A percentile compares a stretch with the other conserved stretches of the same genome.
Conservation (phyloP, 2,329 filamentous ascomycete genomes). For the Penicillium sp. region DNA sequence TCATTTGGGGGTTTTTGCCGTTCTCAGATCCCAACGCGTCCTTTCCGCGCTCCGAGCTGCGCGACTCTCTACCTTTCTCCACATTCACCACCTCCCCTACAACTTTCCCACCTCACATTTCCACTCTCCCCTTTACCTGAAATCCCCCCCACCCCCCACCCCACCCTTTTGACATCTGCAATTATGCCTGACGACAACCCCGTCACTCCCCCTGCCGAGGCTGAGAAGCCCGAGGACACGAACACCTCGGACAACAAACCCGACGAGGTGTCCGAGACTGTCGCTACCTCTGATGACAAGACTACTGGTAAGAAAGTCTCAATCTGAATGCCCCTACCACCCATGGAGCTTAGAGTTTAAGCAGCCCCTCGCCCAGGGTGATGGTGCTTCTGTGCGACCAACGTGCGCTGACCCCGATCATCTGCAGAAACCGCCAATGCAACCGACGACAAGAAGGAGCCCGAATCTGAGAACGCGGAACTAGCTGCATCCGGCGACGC, state of each 20-base stretch:
- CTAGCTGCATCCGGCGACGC: conserved; percentile 21
- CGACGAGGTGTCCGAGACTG: conserved; percentile 28
- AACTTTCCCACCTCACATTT: conserved; percentile 18
- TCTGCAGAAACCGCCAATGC: conserved; percentile 16
- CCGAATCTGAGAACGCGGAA: conserved; percentile 29
- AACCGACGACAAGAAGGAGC: conserved; percentile 28
- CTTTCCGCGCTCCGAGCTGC: conserved; percentile 26
- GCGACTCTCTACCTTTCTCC: conserved; percentile 29
- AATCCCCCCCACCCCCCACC: conserved; percentile 7
- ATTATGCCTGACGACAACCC: conserved; percentile 41
- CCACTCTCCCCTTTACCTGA: conserved; percentile 10
- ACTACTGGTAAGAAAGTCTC: conserved; percentile 19
- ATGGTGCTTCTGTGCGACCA: conserved; percentile 17
- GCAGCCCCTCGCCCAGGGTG: background rate
- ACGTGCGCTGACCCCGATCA: conserved; percentile 14
- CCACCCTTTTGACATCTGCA: conserved; percentile 14
- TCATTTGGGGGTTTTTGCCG: conserved; percentile 18
- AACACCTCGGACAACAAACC: conserved; percentile 28
- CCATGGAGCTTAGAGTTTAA: background rate
- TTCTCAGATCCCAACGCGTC: conserved; percentile 24
- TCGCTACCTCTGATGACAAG: conserved; percentile 17
- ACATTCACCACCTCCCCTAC: conserved; percentile 23
- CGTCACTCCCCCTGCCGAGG: conserved; percentile 30
- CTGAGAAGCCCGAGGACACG: conserved; percentile 33
- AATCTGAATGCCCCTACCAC: background rate